These are phyloP conservation scores for Vachellia collinsii DNA, from an alignment of 306 rosid species.

Conservation along the genomic window DNA sequence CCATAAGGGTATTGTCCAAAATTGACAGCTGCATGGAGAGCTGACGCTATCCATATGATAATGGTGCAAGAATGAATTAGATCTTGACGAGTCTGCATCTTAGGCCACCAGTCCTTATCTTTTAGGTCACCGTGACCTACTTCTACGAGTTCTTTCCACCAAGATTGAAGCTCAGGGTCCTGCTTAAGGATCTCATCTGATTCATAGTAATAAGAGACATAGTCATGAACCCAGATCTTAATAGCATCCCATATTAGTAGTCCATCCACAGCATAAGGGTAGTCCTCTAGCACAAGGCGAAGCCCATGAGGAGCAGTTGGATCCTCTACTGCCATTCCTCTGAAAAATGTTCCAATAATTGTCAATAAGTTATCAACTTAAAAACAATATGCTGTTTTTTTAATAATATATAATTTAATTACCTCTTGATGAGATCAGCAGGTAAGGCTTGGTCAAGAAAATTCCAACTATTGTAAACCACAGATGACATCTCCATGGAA, in stretches of 20 bases:
- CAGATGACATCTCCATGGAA: conserved; percentile 3
- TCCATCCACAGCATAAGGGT: conserved; percentile 12
- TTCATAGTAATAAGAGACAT: background rate
- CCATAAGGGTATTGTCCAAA: conserved; percentile 14
- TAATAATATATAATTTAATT: too few species aligned
- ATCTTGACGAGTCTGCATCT: conserved; percentile 12
- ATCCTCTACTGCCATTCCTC: conserved; percentile 13
- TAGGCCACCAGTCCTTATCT: background rate
- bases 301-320: background rate
- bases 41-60: conserved; percentile 1
- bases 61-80: background rate
- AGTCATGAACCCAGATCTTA: conserved; percentile 1
- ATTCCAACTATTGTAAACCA: conserved; percentile 18
- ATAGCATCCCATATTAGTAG: background rate
- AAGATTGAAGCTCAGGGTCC: background rate
- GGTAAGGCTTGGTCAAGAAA: conserved; percentile 5
- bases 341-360: background rate
- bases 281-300: background rate
- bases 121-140: conserved; percentile 1
- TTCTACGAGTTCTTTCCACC: conserved; percentile 21
- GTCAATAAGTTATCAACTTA: background rate
- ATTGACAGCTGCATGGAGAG: conserved; percentile 4
- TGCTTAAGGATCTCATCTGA: background rate
- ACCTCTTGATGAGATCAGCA: conserved; percentile 16
- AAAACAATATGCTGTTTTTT: background rate